Conservation (phyloP, 306 rosid species). For the Cucurbita maxima region DNA sequence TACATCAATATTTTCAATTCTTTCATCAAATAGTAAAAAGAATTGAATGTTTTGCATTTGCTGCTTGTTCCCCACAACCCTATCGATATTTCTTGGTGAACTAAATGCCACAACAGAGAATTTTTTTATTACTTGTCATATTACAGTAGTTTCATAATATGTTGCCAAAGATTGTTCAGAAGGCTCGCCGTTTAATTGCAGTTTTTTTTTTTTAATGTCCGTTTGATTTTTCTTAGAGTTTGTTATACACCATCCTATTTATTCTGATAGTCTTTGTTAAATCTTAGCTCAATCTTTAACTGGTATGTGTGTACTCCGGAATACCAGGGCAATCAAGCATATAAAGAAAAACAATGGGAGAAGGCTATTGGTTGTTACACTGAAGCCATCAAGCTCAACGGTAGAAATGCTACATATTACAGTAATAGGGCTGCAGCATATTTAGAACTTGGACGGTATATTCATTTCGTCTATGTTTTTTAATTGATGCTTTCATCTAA, state of each 20-base stretch:
- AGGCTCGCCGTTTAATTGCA: background rate
- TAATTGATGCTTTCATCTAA: background rate
- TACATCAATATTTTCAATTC: background rate
- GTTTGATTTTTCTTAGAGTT: background rate
- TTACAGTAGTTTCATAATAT: background rate
- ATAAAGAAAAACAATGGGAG: constrained; percentile 82
- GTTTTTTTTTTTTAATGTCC: too few species aligned
- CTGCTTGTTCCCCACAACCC: background rate
- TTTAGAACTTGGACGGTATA: constrained; percentile 71
- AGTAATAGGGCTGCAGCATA: constrained; percentile 89
- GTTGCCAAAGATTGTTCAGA: background rate
- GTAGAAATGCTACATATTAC: constrained; percentile 71
- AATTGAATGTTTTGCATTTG: background rate
- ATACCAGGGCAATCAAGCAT: constrained; percentile 82
- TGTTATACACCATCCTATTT: background rate
- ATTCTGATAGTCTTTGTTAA: background rate
- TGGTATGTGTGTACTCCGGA: background rate
- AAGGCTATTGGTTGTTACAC: constrained; percentile 76
- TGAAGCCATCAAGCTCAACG: constrained; percentile 78
- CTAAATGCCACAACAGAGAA: background rate
- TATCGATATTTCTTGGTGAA: background rate
- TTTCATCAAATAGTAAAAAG: background rate
- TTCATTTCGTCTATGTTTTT: background rate
- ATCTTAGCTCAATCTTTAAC: background rate
- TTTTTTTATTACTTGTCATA: background rate